Base-by-base conservation (phyloP, 192 early-diverging fungal genomes). In the Entomortierella chlamydospora region DNA sequence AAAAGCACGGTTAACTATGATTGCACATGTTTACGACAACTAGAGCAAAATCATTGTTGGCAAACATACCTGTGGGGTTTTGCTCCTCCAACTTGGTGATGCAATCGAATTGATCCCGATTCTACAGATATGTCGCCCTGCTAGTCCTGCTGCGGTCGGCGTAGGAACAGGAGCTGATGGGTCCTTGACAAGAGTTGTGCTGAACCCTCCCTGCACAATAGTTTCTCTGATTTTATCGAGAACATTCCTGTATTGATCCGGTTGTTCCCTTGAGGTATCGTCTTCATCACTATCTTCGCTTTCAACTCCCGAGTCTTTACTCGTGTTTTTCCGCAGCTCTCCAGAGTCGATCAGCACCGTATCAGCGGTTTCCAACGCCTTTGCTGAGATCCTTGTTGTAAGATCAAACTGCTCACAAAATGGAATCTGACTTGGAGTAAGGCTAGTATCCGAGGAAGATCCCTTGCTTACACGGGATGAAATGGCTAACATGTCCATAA, bases 401-500 rank as follows among this genome's bases (percentile, higher is more conserved):
- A 98, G 82, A 73, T 98, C 96, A 84, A 96, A 98, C 15, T 82
- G 87, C 63, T 92, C 87, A 68, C 94, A 95, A 72, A 90, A 97
- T 10, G 91, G 88, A 17, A 76, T 60, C 41, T 85, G 85, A 41
- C 37, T 63, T 0, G 81, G 59, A 0, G 60, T 50, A 56, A 33
- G 66, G 53, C 33, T 29, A 49, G 47, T 20, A n/a, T 34, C n/a
- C 4, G 52, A 47, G 3, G 41, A 41, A 22, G 22, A 47, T 33
- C 29, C 61, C 29, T 61, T 64, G 45, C 55, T 61, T 33, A 71
- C 68, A 22, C 67, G 54, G 18, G 69, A 67, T 10, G 68, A 80
- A 41, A 71, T 70, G 30, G 57, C 69, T 72, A 45, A 50, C 2
- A 15, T 13, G 37, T 39, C 51, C 7, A 20, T 47, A 47, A 4